Evolutionary conservation across 2,329 filamentous ascomycete species (phyloP), one percentile per base, ranked within the genome.

Genomic region (Drechslerella coelobrocha): DNA sequence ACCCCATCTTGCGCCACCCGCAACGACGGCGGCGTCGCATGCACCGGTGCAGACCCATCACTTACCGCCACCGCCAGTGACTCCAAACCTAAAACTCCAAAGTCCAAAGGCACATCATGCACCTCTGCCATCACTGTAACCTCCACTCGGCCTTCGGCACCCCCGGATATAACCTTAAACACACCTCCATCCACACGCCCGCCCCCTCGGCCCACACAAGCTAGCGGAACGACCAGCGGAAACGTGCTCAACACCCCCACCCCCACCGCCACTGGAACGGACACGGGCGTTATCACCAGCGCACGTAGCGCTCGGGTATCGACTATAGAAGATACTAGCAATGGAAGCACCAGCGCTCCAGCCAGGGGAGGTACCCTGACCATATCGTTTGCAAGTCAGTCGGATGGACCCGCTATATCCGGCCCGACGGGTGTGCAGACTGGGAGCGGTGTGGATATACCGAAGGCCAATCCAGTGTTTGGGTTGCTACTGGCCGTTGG

Each of bases 1-100:
- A 71, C 66, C 0, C 66, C 66, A 8, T 51, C 26, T 5, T 71
- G 66, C 17, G 41, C 50, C 10, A 71, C 66, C 23, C 66, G 66
- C 9, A n/a, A 14, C 0, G 59, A 63, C 39, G 66, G 66, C 3
- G 66, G 53, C 5, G 51, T 41, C 3, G 66, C 59, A 2, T 71
- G 66, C 24, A 63, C 66, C 3, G 66, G 66, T 2, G 19, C 21
- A 4, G 48, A 57, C 3, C 6, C 17, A 6, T 47, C 24, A 17
- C 17, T 47, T 12, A 47, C 61, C 9, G 17, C n/a, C n/a, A n/a
- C n/a, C n/a, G n/a, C n/a, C n/a, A n/a, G n/a, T n/a, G n/a, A n/a
- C n/a, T n/a, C 29, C 29, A 31, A 31, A 31, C 6, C 29, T 12
- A 31, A 6, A 31, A 6, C 29, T 12, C 29, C 29, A 6, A 31